A percentile compares a stretch with the other conserved stretches of the same genome.
These are phyloP conservation scores for Entomortierella parvispora DNA, from an alignment of 192 early-diverging fungal species.

Conservation along the genomic window DNA sequence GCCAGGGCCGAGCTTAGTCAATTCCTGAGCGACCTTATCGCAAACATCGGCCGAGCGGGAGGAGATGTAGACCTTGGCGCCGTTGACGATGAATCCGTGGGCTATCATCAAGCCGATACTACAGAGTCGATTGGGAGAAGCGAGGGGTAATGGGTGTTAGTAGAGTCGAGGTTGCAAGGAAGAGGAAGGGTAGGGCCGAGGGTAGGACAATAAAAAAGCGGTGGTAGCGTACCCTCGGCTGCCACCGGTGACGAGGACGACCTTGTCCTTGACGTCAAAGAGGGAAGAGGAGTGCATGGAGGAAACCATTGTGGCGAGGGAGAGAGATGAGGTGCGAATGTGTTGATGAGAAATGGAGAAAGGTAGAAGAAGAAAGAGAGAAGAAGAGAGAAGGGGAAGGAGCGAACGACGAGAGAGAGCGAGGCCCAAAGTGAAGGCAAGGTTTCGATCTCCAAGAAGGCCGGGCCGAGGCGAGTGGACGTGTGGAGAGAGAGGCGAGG, in stretches of 20 bases:
- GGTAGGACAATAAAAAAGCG: neutral
- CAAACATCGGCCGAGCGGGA: conserved; percentile 74
- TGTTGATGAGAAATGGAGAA: too few relatives aligned
- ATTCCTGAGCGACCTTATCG: conserved; percentile 70
- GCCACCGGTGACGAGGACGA: conserved; percentile 86
- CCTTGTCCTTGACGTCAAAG: conserved; percentile 79
- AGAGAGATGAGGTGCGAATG: neutral
- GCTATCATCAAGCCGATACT: conserved; percentile 67
- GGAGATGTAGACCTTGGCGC: conserved; percentile 92
- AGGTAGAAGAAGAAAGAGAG: neutral
- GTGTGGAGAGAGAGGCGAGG: too few relatives aligned
- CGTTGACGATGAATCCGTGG: conserved; percentile 83
- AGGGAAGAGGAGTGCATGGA: conserved; percentile 66
- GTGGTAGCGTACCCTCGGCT: conserved; percentile 55
- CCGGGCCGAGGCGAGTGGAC: too few relatives aligned
- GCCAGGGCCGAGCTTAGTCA: conserved; percentile 77
- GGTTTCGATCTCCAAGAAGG: too few relatives aligned
- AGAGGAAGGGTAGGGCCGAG: conserved; percentile 8
- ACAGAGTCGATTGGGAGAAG: neutral
- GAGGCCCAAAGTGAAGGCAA: too few relatives aligned
- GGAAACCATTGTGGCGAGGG: conserved; percentile 18
- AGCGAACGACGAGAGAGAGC: conserved; percentile 1
- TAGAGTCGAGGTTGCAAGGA: neutral
- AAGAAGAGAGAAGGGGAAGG: neutral
- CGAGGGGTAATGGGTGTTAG: neutral